Conservation (phyloP, 352 stramenopile genomes). For the Peronospora belbahrii region DNA sequence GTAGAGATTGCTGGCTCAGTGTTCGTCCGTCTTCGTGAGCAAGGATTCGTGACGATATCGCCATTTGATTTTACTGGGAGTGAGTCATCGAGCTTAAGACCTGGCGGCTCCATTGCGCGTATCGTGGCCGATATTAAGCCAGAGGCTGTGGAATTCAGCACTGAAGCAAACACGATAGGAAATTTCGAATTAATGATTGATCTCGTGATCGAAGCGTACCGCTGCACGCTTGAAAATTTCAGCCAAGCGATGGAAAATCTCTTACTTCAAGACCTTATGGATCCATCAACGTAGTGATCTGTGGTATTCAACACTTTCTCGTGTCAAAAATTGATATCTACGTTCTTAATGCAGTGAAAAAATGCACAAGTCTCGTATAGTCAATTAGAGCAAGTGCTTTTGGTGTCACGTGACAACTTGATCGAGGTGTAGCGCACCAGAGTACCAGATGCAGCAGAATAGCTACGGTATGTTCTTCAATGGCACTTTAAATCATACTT, state of each 20-base stretch:
- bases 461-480: too few species aligned
- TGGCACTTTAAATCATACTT: too few species aligned
- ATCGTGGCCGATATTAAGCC: constrained; percentile 15
- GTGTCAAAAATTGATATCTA: too few species aligned
- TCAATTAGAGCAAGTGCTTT: too few species aligned
- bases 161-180: constrained; percentile 1
- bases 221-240: constrained; percentile 34
- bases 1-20: constrained; percentile 33
- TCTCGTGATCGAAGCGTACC: constrained; percentile 38
- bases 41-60: constrained; percentile 11
- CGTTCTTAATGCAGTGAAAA: too few species aligned
- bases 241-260: constrained; percentile 37
- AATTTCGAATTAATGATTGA: constrained; percentile 39
- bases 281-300: background rate
- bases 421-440: too few species aligned
- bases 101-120: constrained; percentile 9
- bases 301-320: too few species aligned
- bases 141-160: constrained; percentile 18
- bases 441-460: too few species aligned
- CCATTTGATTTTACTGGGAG: constrained; percentile 13
- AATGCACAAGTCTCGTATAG: too few species aligned
- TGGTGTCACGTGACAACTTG: too few species aligned
- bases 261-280: constrained; percentile 23
- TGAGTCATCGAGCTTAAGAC: background rate
- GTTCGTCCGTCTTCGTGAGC: constrained; percentile 34